Evolutionary conservation across 345 rosid genomes (phyloP).

Genomic region (Iberis pinnata): DNA sequence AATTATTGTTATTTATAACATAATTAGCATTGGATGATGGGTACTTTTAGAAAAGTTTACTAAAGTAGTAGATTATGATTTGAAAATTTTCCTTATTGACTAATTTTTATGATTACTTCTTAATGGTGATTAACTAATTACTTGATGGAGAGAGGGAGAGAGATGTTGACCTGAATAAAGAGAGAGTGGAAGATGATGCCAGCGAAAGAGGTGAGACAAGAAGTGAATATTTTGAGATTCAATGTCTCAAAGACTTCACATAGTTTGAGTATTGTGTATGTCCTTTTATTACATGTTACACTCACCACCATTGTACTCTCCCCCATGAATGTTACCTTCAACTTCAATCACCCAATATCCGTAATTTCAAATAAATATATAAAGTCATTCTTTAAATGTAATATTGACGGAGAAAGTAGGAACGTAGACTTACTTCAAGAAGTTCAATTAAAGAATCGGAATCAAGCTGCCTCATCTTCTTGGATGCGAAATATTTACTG

Average conservation of each 20-base stretch:
- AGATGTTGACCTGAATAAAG: constrained; percentile 61
- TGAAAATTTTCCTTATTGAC: constrained; percentile 15
- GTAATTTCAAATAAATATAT: too few species aligned
- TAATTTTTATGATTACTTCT: constrained; percentile 20
- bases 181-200: constrained; percentile 69
- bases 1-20: constrained; percentile 1
- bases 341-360: constrained; percentile 36
- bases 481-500: constrained; percentile 48
- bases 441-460: constrained; percentile 51
- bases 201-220: constrained; percentile 62
- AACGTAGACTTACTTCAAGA: constrained; percentile 35
- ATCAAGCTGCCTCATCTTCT: constrained; percentile 54
- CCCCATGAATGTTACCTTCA: constrained; percentile 63
- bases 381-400: not conserved
- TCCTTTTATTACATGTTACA: constrained; percentile 66
- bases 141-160: not conserved
- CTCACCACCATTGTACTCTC: constrained; percentile 69
- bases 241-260: constrained; percentile 78
- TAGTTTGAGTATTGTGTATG: constrained; percentile 81
- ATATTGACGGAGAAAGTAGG: not conserved
- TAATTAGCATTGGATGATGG: not conserved
- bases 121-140: not conserved
- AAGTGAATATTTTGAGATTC: constrained; percentile 68
- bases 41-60: constrained; percentile 14
- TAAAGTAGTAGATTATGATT: constrained; percentile 3